Conservation (phyloP, 2,329 filamentous ascomycete species). For the Davidsoniella virescens region DNA sequence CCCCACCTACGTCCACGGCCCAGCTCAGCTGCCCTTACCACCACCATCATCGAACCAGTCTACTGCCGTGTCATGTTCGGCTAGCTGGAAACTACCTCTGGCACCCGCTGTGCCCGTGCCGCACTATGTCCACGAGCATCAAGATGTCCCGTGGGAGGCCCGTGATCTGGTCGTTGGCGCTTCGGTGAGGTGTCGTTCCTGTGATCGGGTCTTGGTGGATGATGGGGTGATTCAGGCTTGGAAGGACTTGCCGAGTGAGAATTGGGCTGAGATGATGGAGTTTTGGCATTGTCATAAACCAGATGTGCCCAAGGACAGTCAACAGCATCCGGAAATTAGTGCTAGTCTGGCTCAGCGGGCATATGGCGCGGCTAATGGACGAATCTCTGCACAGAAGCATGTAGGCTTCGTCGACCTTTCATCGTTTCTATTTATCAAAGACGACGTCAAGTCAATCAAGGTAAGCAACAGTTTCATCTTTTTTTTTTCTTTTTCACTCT, state of each 20-base stretch:
- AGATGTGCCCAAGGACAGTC: constrained; percentile 34
- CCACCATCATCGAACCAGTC: not conserved
- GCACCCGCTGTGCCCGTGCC: constrained; percentile 16
- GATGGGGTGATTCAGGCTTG: constrained; percentile 36
- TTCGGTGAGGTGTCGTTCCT: constrained; percentile 28
- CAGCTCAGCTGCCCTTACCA: constrained; percentile 19
- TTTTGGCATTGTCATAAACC: constrained; percentile 99
- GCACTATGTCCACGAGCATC: constrained; percentile 21
- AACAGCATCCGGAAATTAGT: constrained; percentile 17
- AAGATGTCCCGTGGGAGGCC: constrained; percentile 40
- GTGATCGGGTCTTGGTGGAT: constrained; percentile 24
- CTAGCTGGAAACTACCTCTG: constrained; percentile 40
- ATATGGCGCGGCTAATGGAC: constrained; percentile 61
- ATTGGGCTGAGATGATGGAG: constrained; percentile 99
- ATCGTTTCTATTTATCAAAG: constrained; percentile 53
- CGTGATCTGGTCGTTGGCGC: constrained; percentile 27
- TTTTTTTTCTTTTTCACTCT: too few species aligned
- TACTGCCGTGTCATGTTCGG: constrained; percentile 18
- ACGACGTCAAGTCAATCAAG: constrained; percentile 40
- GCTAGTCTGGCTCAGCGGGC: constrained; percentile 42
- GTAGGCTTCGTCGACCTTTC: constrained; percentile 69
- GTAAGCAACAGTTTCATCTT: constrained; percentile 21
- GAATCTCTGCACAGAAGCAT: constrained; percentile 47
- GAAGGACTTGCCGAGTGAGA: constrained; percentile 90
- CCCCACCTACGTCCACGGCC: constrained; percentile 25